Conservation (phyloP, 2,329 filamentous ascomycete genomes). For the Zopfia rhizophila region DNA sequence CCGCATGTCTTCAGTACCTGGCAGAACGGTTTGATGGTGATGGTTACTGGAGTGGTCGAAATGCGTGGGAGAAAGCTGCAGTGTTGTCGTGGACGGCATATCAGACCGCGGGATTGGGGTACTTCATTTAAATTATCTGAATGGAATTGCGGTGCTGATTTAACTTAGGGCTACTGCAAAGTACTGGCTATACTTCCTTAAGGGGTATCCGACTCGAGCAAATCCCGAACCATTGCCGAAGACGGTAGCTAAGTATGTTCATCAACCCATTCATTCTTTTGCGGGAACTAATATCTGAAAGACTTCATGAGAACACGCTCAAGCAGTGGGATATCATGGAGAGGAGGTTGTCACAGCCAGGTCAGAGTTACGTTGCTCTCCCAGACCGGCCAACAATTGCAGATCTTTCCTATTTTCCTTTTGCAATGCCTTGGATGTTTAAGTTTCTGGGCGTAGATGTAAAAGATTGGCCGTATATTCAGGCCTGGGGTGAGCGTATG, state of each 20-base stretch:
- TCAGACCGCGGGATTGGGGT: conserved; percentile 52
- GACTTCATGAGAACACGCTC: conserved; percentile 22
- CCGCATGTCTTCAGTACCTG: conserved; percentile 52
- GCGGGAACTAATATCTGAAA: not conserved
- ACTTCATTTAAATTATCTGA: conserved; percentile 6
- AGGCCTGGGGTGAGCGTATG: conserved; percentile 42
- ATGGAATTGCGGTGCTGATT: not conserved
- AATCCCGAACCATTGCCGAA: conserved; percentile 32
- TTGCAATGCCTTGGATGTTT: conserved; percentile 53
- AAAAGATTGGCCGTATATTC: conserved; percentile 42
- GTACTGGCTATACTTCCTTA: conserved; percentile 50
- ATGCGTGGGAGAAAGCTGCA: conserved; percentile 37
- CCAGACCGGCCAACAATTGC: conserved; percentile 49
- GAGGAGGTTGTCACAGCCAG: conserved; percentile 17
- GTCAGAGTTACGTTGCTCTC: conserved; percentile 49
- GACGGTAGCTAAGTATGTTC: conserved; percentile 30
- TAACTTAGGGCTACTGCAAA: conserved; percentile 43
- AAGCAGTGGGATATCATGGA: conserved; percentile 30
- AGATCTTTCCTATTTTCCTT: conserved; percentile 51
- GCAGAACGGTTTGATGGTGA: conserved; percentile 47
- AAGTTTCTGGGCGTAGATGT: conserved; percentile 45
- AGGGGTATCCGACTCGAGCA: conserved; percentile 38
- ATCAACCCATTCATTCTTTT: not conserved
- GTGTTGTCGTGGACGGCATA: conserved; percentile 49
- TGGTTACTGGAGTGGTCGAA: conserved; percentile 45